phyloP scores from a whole-genome alignment of 2,329 filamentous ascomycete species.

The Aspergillus transmontanensis region DNA sequence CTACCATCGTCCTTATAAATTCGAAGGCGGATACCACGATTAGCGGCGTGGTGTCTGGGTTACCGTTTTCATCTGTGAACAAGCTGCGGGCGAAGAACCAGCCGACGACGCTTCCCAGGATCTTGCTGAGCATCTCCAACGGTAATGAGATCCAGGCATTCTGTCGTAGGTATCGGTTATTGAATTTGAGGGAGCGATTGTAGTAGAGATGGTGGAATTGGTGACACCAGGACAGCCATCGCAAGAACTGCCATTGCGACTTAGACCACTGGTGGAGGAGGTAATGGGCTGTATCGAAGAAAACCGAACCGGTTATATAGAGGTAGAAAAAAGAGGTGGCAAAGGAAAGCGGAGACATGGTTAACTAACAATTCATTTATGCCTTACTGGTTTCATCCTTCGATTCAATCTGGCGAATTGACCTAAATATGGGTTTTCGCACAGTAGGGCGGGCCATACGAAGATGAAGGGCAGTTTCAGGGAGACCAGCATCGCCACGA shows the following conservation, averaged over 20 bases:
- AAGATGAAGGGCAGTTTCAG: background rate
- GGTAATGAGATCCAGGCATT: constrained; percentile 23
- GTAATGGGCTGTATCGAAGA: constrained; percentile 22
- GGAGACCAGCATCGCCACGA: background rate
- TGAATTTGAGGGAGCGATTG: constrained; percentile 19
- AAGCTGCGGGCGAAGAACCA: constrained; percentile 7
- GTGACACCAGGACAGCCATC: constrained; percentile 19
- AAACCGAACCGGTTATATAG: constrained; percentile 18
- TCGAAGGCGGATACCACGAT: constrained; percentile 1
- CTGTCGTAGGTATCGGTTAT: constrained; percentile 15
- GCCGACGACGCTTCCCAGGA: constrained; percentile 13
- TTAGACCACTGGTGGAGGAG: constrained; percentile 19
- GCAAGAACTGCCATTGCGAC: constrained; percentile 17
- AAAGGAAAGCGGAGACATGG: constrained; percentile 6
- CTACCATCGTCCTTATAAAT: constrained; percentile 8
- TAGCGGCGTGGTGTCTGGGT: background rate
- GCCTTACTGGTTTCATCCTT: background rate
- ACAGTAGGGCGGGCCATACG: background rate
- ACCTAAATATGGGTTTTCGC: background rate
- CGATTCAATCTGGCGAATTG: background rate
- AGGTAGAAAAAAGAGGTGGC: constrained; percentile 14
- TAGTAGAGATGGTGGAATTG: constrained; percentile 26
- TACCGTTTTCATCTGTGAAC: background rate
- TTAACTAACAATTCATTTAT: background rate
- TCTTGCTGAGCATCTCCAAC: constrained; percentile 16